phyloP scores from a whole-genome alignment of 495 filamentous ascomycete species.

The Letharia columbiana region DNA sequence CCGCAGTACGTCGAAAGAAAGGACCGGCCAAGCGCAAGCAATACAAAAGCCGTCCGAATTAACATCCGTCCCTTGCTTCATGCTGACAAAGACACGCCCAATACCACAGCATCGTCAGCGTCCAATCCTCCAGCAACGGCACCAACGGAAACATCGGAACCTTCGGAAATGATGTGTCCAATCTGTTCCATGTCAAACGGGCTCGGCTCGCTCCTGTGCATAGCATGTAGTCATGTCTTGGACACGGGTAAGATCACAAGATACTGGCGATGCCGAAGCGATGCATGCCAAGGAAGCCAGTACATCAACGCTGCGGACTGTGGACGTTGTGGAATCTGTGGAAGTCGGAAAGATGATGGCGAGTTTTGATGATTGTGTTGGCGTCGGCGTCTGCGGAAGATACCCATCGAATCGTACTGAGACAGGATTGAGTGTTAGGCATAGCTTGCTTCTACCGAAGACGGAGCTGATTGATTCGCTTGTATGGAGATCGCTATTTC shows the following conservation, averaged over 20 bases:
- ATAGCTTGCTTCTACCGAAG: neutral
- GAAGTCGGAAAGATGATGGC: conserved; percentile 23
- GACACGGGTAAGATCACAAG: conserved; percentile 38
- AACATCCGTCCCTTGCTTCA: neutral
- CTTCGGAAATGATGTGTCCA: conserved; percentile 34
- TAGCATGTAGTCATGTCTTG: conserved; percentile 58
- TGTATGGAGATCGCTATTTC: too few relatives aligned
- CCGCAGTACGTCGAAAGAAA: conserved; percentile 1
- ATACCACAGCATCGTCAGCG: neutral
- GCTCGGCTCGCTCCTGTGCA: conserved; percentile 43
- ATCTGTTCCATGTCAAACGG: conserved; percentile 58
- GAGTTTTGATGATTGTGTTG: neutral
- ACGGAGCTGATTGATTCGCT: neutral
- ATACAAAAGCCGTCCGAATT: neutral
- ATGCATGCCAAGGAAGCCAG: conserved; percentile 39
- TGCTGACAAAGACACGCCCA: neutral
- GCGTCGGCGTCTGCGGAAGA: neutral
- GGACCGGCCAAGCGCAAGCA: neutral
- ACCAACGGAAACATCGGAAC: neutral
- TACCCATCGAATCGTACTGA: neutral
- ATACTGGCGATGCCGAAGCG: conserved; percentile 53
- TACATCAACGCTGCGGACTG: conserved; percentile 60
- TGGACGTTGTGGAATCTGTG: conserved; percentile 59
- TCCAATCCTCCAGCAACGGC: neutral
- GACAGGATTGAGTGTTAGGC: neutral